Evolutionary conservation across 345 rosid species (phyloP), one percentile per base, ranked within the genome.

Genomic region (Syzygium jambos): DNA sequence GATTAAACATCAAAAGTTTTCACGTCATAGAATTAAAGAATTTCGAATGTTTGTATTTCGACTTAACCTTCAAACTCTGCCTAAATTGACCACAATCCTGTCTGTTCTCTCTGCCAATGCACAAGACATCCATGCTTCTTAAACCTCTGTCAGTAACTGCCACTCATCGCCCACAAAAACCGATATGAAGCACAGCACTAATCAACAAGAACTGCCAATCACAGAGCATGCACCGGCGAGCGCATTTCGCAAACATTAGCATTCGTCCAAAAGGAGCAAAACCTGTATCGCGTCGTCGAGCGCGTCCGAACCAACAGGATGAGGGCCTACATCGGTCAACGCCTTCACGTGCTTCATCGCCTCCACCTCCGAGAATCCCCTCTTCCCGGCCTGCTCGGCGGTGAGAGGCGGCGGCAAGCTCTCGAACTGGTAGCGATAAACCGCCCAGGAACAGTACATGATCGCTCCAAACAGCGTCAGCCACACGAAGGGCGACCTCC

Each of bases 341-440:
- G 94, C 96, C 89, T 88, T 86, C 23, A 96, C 97, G 89, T 98
- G 99, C 85, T 93, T 91, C 89, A 94, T 89, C 3, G 99, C 98
- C 87, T 93, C 95, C 73, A 92, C 87, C 91, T 98, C 99, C 57
- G 99, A 96, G 88, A 98, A 98, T 15, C 99, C 98, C 78, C 98
- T 92, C 88, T 95, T 96, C 21, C 99, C 99, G n/a, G 97, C 98
- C 90, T 94, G 96, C 85, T 92, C 93, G 3, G 96, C 90, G 10
- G 94, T 93, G 27, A 96, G 95, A 3, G 98, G 98, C 85, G 21
- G 53, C 19, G 99, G 99, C 93, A 98, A 84, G 87, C 25, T 91
- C 89, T 91, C 93, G 87, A 77, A 91, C 92, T 98, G 99, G 82
- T 93, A 93, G 22, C 84, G 63, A 85, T 95, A 93, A 85, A 95